Evolutionary conservation across 805 yeast species (phyloP), one percentile per base, ranked within the genome.

Genomic region (Teunomyces tritomae): DNA sequence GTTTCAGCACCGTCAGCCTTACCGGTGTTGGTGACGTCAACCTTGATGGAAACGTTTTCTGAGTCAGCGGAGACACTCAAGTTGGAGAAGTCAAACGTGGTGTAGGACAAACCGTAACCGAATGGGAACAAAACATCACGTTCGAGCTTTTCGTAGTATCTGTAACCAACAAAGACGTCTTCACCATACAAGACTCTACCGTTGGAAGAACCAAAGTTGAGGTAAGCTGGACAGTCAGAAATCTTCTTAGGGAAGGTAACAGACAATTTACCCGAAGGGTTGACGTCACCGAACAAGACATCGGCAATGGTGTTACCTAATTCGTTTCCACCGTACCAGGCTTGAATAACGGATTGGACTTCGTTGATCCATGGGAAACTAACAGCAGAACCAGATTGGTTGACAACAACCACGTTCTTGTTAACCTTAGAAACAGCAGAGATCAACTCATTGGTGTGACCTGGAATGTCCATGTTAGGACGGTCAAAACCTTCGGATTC

Each of bases 401-500:
- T 72, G 24, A 83, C 83, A 28, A 82, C 70, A 9, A 78, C 74
- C 2, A 77, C 70, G 53, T 80, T 77, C 26, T 74, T 70, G 53
- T 81, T 80, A 16, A 69, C 84, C 28, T 63, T 64, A 32, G 68
- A 48, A 8, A 82, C 72, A 8, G 70, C 77, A 24, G 56, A 61
- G 28, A 81, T 69, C 49, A 82, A 68, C 39, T 72, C 68, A 45
- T 77, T 71, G 26, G 77, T 74, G 39, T 58, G 53, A 10, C 76
- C 74, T 26, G 87, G 87, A 26, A 80, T 65, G 39, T 72, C 71
- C 78, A 83, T 67, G 56, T 68, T 52, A 3, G 60, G 57, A 56
- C 86, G 67, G 58, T 82, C 87, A 52, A 67, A 74, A 34, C 86
- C 84, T 60, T 83, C 87, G 24, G 79, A 65, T 59, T 83, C 87